Base-by-base conservation (phyloP, 2,329 filamentous ascomycete species). In the Alternaria solani region DNA sequence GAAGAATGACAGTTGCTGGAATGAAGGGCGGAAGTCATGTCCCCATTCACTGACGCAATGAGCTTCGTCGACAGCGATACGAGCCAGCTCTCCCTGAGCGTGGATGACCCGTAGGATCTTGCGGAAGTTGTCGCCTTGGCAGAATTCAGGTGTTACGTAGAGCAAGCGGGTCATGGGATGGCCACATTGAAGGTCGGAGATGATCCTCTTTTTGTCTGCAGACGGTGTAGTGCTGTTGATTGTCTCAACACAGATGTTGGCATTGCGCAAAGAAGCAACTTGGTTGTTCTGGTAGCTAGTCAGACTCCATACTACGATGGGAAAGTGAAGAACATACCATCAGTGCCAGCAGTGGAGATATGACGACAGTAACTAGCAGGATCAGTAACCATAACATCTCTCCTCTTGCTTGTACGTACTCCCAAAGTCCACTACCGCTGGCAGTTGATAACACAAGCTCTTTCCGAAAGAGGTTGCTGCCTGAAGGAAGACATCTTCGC, bases 21-120 rank as follows among this genome's bases (percentile, higher is more conserved):
- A 98, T 58, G 93, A 91, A 36, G 90, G 91, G n/a, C 94, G 90
- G 75, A 98, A 98, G 78, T 98, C 94, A 76, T 98, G 94, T 2
- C 94, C 94, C 94, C 94, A 97, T 88, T 97, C 94, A 25, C 92
- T 96, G 68, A 98, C 96, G 77, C 94, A 98, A 78, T 98, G 94
- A 2, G 94, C 94, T 80, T 98, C 94, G 73, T 98, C 94, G 58
- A 98, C 89, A 48, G 91, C 94, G 64, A 98, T 88, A 14, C 94
- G 88, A 9, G 91, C 90, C n/a, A 98, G 86, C 79, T 97, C 92
- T 58, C 87, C 87, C 76, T 97, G 93, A 59, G 88, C 82, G 74
- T 97, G 83, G 14, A 97, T 89, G 5, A 91, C 82, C 61, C 86
- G 85, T 8, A 97, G 82, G 49, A 89, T 87, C 61, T 88, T 86